phyloP scores from a whole-genome alignment of 1,139 yeast species.

The Groenewaldozyma sp. region DNA sequence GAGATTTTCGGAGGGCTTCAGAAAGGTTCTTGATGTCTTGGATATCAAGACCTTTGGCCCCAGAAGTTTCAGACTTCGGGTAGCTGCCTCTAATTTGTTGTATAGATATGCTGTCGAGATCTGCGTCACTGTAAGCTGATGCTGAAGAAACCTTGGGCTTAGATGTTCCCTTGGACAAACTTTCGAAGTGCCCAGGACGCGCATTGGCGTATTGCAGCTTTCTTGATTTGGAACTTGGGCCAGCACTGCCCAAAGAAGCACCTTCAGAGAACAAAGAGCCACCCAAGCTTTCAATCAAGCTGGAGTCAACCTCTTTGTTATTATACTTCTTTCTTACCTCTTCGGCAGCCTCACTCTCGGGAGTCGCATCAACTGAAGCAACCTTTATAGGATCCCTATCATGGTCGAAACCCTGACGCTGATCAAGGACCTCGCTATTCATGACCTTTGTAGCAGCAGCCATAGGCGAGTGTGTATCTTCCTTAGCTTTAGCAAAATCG shows the following conservation, averaged over 20 bases:
- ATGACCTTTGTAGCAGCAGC: no score
- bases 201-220: no score
- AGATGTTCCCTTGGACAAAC: not conserved
- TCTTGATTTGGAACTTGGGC: no score
- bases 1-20: constrained; percentile 38
- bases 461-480: no score
- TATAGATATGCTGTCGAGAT: constrained; percentile 15
- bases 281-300: not conserved
- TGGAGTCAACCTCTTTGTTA: constrained; percentile 2
- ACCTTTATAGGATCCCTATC: not conserved
- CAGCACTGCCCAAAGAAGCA: no score
- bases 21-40: constrained; percentile 23
- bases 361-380: not conserved
- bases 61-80: constrained; percentile 3
- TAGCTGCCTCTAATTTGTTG: constrained; percentile 14
- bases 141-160: not conserved
- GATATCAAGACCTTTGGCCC: constrained; percentile 2
- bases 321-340: not conserved
- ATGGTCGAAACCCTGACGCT: not conserved
- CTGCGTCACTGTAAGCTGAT: constrained; percentile 11
- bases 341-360: not conserved
- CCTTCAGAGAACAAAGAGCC: not conserved
- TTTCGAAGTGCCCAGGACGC: no score
- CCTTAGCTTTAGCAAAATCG: no score
- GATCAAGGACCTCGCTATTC: no score